Percentiles rank a stretch among this genome's conserved stretches.
phyloP scores from a whole-genome alignment of 345 rosid genomes.

The Erysimum cheiranthoides region DNA sequence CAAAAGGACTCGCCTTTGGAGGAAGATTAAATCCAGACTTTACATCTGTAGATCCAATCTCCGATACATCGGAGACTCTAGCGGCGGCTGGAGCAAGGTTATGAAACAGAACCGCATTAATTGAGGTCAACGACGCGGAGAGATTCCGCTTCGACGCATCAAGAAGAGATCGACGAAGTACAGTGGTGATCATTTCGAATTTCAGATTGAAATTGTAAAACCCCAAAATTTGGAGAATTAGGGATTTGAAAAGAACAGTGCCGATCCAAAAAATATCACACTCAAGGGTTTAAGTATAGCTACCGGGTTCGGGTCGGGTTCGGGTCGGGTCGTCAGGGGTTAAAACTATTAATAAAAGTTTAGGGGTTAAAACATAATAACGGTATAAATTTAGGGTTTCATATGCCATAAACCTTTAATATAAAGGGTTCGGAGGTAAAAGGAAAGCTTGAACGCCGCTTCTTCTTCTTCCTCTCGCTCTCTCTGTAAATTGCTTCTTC shows the following conservation, averaged over 20 bases:
- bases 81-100: slow-evolving; percentile 27
- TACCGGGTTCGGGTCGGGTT: not conserved
- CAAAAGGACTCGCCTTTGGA: not conserved
- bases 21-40: not conserved
- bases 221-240: slow-evolving; percentile 27
- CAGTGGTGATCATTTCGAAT: slow-evolving; percentile 38
- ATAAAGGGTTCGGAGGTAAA: slow-evolving; percentile 24
- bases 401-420: not conserved
- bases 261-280: not conserved
- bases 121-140: slow-evolving; percentile 24
- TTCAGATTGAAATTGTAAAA: no score
- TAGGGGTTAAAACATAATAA: not conserved
- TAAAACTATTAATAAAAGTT: not conserved
- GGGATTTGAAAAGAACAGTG: slow-evolving; percentile 45
- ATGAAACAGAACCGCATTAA: slow-evolving; percentile 21
- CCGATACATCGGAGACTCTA: slow-evolving; percentile 24
- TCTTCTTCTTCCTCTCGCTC: not conserved
- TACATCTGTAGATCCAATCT: slow-evolving; percentile 5
- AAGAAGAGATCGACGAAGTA: slow-evolving; percentile 39
- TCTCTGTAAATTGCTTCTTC: not conserved
- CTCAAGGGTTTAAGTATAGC: not conserved
- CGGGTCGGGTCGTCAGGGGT: slow-evolving; percentile 26
- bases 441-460: slow-evolving; percentile 24
- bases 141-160: slow-evolving; percentile 32
- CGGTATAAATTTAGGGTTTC: not conserved